These are phyloP conservation scores for Bruguiera hainesii DNA, from an alignment of 441 rosid genomes.

Conservation along the genomic window DNA sequence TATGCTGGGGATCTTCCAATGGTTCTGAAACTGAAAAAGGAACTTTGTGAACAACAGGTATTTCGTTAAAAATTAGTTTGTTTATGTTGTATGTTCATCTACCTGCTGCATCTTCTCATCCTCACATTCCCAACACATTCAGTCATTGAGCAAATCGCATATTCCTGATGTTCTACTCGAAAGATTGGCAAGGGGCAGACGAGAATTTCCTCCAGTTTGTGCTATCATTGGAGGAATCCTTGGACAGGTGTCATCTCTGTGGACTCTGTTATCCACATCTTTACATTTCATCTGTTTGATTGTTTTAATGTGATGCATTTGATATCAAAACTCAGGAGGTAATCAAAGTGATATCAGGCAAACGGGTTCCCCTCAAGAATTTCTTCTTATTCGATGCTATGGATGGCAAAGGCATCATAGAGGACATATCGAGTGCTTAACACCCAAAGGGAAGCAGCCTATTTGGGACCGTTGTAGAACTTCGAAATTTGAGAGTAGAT, in stretches of 20 bases:
- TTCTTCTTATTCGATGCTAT: slow-evolving; percentile 59
- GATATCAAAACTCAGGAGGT: slow-evolving; percentile 53
- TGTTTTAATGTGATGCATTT: slow-evolving; percentile 7
- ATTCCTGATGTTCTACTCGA: slow-evolving; percentile 59
- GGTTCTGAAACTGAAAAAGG: slow-evolving; percentile 52
- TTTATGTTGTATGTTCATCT: not conserved
- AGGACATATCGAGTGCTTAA: slow-evolving; percentile 54
- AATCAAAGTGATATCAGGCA: slow-evolving; percentile 81
- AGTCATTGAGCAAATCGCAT: slow-evolving; percentile 54
- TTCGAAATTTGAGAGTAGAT: not conserved
- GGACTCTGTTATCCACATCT: not conserved
- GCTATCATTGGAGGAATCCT: slow-evolving; percentile 82
- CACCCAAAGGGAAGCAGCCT: slow-evolving; percentile 19
- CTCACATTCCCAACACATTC: slow-evolving; percentile 18
- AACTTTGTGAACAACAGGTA: slow-evolving; percentile 67
- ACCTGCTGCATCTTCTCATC: slow-evolving; percentile 1
- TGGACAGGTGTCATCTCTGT: slow-evolving; percentile 58
- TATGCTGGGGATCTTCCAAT: slow-evolving; percentile 51
- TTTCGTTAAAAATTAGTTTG: slow-evolving; percentile 1
- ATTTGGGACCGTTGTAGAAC: not conserved
- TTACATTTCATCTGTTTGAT: not conserved
- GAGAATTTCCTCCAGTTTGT: slow-evolving; percentile 83
- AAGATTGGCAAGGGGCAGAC: slow-evolving; percentile 44
- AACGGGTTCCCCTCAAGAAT: slow-evolving; percentile 80
- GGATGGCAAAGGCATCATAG: slow-evolving; percentile 54